phyloP scores from a whole-genome alignment of 345 rosid genomes.

The Salix purpurea region DNA sequence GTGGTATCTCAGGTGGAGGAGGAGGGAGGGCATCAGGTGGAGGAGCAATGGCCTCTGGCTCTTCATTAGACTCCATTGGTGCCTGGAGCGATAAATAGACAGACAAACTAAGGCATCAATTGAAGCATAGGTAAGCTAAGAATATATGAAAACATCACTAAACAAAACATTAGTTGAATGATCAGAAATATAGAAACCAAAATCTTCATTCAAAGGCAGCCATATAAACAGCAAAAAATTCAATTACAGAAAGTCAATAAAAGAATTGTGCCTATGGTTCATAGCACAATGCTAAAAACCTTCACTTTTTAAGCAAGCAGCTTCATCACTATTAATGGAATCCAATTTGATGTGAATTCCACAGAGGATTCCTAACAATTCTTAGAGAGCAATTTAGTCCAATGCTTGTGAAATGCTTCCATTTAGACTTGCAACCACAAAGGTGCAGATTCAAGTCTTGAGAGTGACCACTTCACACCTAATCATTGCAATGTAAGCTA shows the following conservation, averaged over 20 bases:
- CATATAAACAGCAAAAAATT: neutral
- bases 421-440: neutral
- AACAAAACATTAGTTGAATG: neutral
- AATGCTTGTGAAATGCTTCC: neutral
- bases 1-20: slow-evolving; percentile 15
- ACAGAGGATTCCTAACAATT: neutral
- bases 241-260: neutral
- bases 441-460: neutral
- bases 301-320: neutral
- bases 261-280: neutral
- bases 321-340: neutral
- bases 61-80: slow-evolving; percentile 13
- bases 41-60: neutral
- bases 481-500: neutral
- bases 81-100: neutral
- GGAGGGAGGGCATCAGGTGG: slow-evolving; percentile 3
- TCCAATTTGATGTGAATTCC: neutral
- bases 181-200: neutral
- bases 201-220: neutral
- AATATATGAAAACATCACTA: neutral
- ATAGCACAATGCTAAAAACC: neutral
- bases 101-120: neutral
- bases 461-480: neutral
- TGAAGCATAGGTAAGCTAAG: neutral
- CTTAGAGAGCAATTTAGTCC: neutral